Percentiles rank a stretch among this genome's conserved stretches.
Evolutionary conservation across 805 yeast genomes (phyloP).

Genomic region (Wickerhamiella parazyma): DNA sequence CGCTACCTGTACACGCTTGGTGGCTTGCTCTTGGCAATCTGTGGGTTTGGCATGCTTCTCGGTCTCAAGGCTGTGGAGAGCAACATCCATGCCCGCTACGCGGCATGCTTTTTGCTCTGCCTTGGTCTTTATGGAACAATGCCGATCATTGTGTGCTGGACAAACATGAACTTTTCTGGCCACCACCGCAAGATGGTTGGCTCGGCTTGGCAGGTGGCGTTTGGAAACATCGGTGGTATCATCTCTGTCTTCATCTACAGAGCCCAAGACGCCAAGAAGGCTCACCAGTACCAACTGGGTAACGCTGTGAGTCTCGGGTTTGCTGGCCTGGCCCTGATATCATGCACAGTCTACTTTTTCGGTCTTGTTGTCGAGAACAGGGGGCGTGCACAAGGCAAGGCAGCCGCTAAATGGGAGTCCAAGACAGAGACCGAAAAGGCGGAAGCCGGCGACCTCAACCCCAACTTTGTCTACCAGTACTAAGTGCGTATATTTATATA

Average conservation of each 20-base stretch:
- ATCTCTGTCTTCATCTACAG: constrained; percentile 43
- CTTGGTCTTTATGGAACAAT: constrained; percentile 48
- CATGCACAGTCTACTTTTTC: constrained; percentile 26
- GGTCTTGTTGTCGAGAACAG: constrained; percentile 23
- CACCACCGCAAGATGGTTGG: constrained; percentile 48
- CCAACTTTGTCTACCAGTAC: constrained; percentile 23
- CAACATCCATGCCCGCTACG: constrained; percentile 37
- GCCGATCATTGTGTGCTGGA: constrained; percentile 61
- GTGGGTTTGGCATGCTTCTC: constrained; percentile 44
- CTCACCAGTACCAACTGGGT: constrained; percentile 49
- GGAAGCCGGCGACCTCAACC: constrained; percentile 25
- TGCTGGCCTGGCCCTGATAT: constrained; percentile 30
- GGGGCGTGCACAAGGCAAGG: constrained; percentile 19
- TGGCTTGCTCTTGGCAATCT: constrained; percentile 26
- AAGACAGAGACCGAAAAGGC: constrained; percentile 16
- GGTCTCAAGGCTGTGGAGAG: constrained; percentile 29
- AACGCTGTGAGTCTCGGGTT: constrained; percentile 39
- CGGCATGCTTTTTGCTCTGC: constrained; percentile 48
- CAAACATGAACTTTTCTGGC: constrained; percentile 47
- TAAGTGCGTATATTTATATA: constrained; percentile 10
- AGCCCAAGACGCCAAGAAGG: constrained; percentile 31
- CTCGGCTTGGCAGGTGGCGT: constrained; percentile 51
- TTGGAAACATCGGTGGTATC: constrained; percentile 65
- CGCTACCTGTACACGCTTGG: constrained; percentile 18
- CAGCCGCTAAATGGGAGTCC: constrained; percentile 18